Evolutionary conservation across 352 stramenopile genomes (phyloP), one percentile per base, ranked within the genome.

Genomic region (Pythium plurisporium): DNA sequence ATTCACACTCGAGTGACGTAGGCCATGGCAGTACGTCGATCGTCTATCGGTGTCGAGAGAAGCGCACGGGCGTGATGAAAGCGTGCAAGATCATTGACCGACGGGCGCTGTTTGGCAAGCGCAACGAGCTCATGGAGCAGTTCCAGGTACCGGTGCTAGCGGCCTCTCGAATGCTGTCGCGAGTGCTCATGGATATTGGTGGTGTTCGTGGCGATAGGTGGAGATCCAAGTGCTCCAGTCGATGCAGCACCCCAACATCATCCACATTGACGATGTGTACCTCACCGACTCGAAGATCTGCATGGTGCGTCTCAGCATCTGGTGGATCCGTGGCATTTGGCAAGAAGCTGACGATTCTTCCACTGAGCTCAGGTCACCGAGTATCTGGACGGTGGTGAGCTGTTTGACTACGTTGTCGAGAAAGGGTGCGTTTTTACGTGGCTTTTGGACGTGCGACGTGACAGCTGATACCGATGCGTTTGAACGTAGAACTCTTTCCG

Each of bases 321-420:
- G n/a, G n/a, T n/a, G n/a, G n/a, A n/a, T n/a, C n/a, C n/a, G n/a
- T n/a, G n/a, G n/a, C n/a, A 26, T 10, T 27, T 8, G 5, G 38
- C 38, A 26, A 44, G 38, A 23, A n/a, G n/a, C 38, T 44, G 38
- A 44, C 19, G n/a, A 15, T 6, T 44, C 14, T 20, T 51, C 26
- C n/a, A n/a, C n/a, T n/a, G n/a, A n/a, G 42, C n/a, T 11, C 26
- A 92, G 82, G 72, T 96, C n/a, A 96, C 88, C 2, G 89, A 97
- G 57, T 87, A 87, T 51, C 88, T 95, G 75, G 55, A 79, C 25
- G 89, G 89, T 7, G 88, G 89, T 9, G 89, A 97, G 54, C 62
- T 97, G 25, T 96, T 97, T 59, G 87, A 97, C 59, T 95, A 95
- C 65, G 79, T 97, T 33, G 84, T 97, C 12, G 80, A 96, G 48